These are phyloP conservation scores for Thymus quinquecostatus DNA, from an alignment of 257 asterid species.

Conservation along the genomic window DNA sequence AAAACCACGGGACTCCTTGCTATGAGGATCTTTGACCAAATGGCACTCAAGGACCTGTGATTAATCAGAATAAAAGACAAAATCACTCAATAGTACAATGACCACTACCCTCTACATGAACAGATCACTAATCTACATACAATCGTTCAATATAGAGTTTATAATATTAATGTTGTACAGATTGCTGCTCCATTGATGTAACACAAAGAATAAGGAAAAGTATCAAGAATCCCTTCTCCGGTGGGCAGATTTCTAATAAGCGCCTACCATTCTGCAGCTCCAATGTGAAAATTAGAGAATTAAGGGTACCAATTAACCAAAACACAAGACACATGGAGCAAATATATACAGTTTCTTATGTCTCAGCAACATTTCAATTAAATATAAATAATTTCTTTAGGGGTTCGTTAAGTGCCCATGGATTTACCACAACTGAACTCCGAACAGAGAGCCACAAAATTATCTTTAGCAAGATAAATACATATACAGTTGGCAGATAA, in stretches of 20 bases:
- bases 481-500: background rate
- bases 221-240: background rate
- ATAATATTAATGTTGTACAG: background rate
- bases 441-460: background rate
- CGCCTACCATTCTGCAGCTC: conserved; percentile 4
- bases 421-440: background rate
- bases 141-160: background rate
- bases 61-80: background rate
- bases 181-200: background rate
- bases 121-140: background rate
- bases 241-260: background rate
- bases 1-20: conserved; percentile 38
- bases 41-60: conserved; percentile 32
- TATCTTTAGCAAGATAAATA: background rate
- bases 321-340: background rate
- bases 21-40: conserved; percentile 35
- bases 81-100: conserved; percentile 4
- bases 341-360: conserved; percentile 8
- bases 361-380: background rate
- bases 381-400: background rate
- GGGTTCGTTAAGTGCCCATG: background rate
- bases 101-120: background rate
- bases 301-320: background rate
- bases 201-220: background rate
- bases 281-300: background rate